These are phyloP conservation scores for Phytophthora megakarya DNA, from an alignment of 352 stramenopile genomes.

Conservation along the genomic window DNA sequence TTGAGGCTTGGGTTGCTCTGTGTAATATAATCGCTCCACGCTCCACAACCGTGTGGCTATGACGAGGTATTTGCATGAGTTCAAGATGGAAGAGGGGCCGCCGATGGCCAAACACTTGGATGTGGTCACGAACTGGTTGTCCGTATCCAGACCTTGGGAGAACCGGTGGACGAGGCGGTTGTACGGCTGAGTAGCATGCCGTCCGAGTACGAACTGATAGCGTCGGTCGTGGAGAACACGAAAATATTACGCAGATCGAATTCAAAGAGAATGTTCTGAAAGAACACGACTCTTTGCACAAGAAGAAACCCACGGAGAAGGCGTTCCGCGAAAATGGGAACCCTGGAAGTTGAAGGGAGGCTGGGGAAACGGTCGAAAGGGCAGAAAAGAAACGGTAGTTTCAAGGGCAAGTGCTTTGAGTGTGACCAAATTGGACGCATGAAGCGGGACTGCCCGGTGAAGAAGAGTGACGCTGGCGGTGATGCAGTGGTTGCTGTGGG, in stretches of 20 bases:
- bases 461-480: too few relatives aligned
- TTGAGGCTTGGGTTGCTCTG: not conserved
- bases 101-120: slow-evolving; percentile 24
- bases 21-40: slow-evolving; percentile 3
- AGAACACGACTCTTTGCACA: slow-evolving; percentile 14
- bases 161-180: slow-evolving; percentile 23
- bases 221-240: slow-evolving; percentile 20
- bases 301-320: slow-evolving; percentile 19
- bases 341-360: slow-evolving; percentile 6
- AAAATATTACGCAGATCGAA: slow-evolving; percentile 10
- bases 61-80: slow-evolving; percentile 8
- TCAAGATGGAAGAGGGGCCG: slow-evolving; percentile 3
- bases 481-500: too few relatives aligned
- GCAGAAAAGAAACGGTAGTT: too few relatives aligned
- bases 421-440: too few relatives aligned
- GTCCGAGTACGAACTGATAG: too few relatives aligned
- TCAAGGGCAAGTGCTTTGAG: too few relatives aligned
- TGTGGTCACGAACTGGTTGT: slow-evolving; percentile 30
- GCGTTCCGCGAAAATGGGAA: not conserved
- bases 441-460: too few relatives aligned
- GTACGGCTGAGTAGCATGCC: slow-evolving; percentile 31
- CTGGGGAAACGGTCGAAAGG: slow-evolving; percentile 7
- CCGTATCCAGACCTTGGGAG: too few relatives aligned
- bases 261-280: too few relatives aligned
- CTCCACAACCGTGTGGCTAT: not conserved